Conservation (phyloP, 2,329 filamentous ascomycete species). For the Colletotrichum chrysophilum region DNA sequence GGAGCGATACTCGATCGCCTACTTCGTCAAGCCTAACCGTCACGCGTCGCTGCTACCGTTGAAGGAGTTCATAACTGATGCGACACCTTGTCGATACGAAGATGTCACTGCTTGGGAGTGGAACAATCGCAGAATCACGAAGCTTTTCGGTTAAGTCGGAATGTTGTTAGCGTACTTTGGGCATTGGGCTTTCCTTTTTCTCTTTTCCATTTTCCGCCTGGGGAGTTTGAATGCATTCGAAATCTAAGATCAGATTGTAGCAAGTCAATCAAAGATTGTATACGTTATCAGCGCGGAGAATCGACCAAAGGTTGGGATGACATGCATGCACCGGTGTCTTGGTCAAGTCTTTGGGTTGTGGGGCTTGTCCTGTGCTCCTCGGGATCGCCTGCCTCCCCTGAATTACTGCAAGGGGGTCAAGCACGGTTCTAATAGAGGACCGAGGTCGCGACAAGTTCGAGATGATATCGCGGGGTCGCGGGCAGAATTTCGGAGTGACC, state of each 20-base stretch:
- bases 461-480: neutral
- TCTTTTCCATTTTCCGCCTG: neutral
- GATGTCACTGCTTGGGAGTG: conserved; percentile 39
- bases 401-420: neutral
- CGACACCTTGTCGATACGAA: conserved; percentile 29
- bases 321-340: neutral
- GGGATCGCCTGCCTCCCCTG: neutral
- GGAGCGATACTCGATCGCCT: conserved; percentile 29
- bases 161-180: neutral
- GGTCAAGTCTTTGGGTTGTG: neutral
- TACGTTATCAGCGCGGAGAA: neutral
- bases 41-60: conserved; percentile 30
- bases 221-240: neutral
- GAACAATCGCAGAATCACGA: conserved; percentile 29
- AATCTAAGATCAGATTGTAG: neutral
- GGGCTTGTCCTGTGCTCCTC: neutral
- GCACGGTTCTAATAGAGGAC: neutral
- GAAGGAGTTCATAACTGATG: conserved; percentile 32
- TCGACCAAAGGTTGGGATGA: neutral
- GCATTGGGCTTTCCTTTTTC: neutral
- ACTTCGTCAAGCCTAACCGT: conserved; percentile 36
- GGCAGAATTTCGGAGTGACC: neutral
- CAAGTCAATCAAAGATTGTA: neutral
- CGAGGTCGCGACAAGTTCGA: neutral
- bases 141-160: conserved; percentile 11